These are phyloP conservation scores for Globisporangium mamillatum DNA, from an alignment of 352 stramenopile genomes.

Conservation along the genomic window DNA sequence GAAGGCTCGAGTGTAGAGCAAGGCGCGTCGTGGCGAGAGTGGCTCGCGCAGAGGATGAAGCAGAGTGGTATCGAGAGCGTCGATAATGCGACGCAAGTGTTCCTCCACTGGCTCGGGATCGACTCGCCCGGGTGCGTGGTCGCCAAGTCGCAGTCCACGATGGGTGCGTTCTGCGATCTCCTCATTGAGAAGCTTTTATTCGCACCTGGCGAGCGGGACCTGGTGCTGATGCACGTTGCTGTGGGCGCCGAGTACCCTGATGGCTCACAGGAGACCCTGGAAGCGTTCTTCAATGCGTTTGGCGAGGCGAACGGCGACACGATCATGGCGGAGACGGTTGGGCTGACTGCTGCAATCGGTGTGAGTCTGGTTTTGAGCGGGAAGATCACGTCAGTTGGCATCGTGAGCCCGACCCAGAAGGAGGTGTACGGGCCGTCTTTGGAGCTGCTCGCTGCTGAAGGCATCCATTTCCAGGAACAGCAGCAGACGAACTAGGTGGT, in stretches of 20 bases:
- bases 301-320: conserved; percentile 45
- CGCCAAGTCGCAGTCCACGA: conserved; percentile 23
- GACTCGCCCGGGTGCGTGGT: conserved; percentile 17
- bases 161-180: conserved; percentile 44
- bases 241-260: conserved; percentile 39
- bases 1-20: conserved; percentile 21
- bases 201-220: conserved; percentile 63
- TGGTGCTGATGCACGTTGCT: conserved; percentile 65
- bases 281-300: conserved; percentile 59
- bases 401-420: conserved; percentile 49
- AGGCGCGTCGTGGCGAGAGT: conserved; percentile 38
- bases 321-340: conserved; percentile 87
- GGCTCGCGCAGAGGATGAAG: conserved; percentile 34
- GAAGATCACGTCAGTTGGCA: conserved; percentile 35
- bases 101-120: conserved; percentile 38
- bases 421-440: conserved; percentile 61
- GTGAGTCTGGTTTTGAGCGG: conserved; percentile 70
- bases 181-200: conserved; percentile 63
- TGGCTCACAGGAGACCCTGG: conserved; percentile 39
- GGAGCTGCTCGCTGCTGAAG: conserved; percentile 36
- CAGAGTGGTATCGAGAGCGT: conserved; percentile 19
- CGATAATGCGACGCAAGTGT: conserved; percentile 23
- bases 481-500: not conserved
- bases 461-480: conserved; percentile 40
- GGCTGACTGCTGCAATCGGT: conserved; percentile 76